Conservation (phyloP, 2,329 filamentous ascomycete genomes). For the Elsinoe batatas region DNA sequence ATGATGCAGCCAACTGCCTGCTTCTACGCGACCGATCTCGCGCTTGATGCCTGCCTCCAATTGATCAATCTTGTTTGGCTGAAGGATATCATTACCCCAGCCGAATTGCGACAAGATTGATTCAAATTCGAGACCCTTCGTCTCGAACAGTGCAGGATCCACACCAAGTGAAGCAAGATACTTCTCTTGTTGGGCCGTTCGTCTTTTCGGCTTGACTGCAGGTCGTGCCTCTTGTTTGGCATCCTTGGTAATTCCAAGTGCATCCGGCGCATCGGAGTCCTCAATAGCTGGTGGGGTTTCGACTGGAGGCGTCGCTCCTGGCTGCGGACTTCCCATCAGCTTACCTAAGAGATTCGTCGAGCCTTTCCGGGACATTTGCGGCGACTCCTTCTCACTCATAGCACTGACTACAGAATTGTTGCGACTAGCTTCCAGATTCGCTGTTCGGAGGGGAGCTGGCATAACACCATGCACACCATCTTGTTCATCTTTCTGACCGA, state of each 20-base stretch:
- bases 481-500: constrained; percentile 53
- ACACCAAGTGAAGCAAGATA: constrained; percentile 71
- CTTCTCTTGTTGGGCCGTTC: constrained; percentile 64
- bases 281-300: background rate
- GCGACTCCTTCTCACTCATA: constrained; percentile 9
- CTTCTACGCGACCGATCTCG: constrained; percentile 82
- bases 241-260: constrained; percentile 8
- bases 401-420: constrained; percentile 13
- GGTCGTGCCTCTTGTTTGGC: background rate
- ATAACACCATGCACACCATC: constrained; percentile 88
- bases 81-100: constrained; percentile 71
- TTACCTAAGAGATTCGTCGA: background rate
- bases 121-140: constrained; percentile 69
- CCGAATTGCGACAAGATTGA: constrained; percentile 77
- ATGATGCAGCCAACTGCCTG: constrained; percentile 82
- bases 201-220: constrained; percentile 37
- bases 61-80: constrained; percentile 65
- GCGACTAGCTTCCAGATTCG: constrained; percentile 13
- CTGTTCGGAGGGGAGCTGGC: constrained; percentile 52
- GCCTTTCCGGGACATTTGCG: constrained; percentile 3
- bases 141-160: constrained; percentile 65
- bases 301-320: background rate
- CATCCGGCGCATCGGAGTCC: constrained; percentile 3
- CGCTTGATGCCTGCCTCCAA: constrained; percentile 75
- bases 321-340: background rate